A percentile compares a stretch with the other conserved stretches of the same genome.
Conservation (phyloP, 2,329 filamentous ascomycete genomes). For the Cryphonectria carpinicola region DNA sequence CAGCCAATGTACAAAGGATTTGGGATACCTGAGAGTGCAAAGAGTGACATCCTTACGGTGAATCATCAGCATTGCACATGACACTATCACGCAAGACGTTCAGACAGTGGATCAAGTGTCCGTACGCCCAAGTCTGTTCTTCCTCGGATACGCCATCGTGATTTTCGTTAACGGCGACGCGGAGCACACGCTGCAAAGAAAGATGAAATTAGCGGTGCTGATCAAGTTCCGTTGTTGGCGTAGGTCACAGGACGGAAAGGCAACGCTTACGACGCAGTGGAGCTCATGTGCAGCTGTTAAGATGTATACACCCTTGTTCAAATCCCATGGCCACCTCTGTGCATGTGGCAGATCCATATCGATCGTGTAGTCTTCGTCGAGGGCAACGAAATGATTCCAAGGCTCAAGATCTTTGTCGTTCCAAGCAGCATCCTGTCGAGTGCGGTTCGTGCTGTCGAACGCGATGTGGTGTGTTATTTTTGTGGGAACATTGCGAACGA, state of each 20-base stretch:
- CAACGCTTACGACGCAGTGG: conserved; percentile 30
- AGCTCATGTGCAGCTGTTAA: conserved; percentile 30
- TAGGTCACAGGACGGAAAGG: neutral
- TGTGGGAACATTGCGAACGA: conserved; percentile 30
- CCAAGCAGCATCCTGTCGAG: conserved; percentile 28
- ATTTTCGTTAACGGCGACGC: conserved; percentile 25
- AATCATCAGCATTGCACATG: conserved; percentile 30
- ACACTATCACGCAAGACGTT: conserved; percentile 29
- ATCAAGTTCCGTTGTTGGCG: neutral
- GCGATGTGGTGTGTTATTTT: conserved; percentile 19
- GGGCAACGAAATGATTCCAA: conserved; percentile 29
- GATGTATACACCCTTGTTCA: conserved; percentile 29
- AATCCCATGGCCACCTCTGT: conserved; percentile 31
- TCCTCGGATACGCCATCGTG: conserved; percentile 27
- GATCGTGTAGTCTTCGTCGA: conserved; percentile 28
- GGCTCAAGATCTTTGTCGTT: conserved; percentile 25
- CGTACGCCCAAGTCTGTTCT: conserved; percentile 28
- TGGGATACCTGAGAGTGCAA: neutral
- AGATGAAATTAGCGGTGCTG: neutral
- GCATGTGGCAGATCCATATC: conserved; percentile 25
- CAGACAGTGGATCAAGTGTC: conserved; percentile 30
- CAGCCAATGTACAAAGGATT: neutral
- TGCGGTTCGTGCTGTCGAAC: conserved; percentile 29
- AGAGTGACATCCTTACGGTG: conserved; percentile 10
- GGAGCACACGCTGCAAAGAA: conserved; percentile 25